phyloP scores from a whole-genome alignment of 441 rosid genomes.

The Omphalea diandra region DNA sequence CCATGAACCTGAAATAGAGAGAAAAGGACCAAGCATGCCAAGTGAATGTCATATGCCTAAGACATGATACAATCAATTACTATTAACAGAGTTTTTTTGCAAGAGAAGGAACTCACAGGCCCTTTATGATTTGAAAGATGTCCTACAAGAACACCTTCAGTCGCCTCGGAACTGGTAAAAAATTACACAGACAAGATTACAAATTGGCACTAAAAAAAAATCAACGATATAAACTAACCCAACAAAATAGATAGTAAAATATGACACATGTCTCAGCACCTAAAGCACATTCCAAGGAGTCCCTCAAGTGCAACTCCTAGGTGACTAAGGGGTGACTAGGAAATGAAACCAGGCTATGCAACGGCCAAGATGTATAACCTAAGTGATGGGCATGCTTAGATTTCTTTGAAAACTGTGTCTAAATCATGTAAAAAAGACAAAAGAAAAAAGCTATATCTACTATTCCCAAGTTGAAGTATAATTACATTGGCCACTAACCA shows the following conservation, averaged over 20 bases:
- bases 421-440: too few species aligned
- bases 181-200: constrained; percentile 10
- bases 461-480: background rate
- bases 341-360: too few species aligned
- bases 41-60: constrained; percentile 18
- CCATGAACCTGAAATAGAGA: constrained; percentile 81
- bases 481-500: background rate
- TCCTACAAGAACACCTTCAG: constrained; percentile 62
- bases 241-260: background rate
- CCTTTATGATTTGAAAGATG: constrained; percentile 89
- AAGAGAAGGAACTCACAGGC: constrained; percentile 64
- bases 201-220: background rate
- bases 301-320: background rate
- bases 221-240: background rate
- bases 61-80: constrained; percentile 5
- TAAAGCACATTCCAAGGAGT: background rate
- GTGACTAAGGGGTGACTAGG: too few species aligned
- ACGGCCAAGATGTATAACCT: background rate
- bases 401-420: too few species aligned
- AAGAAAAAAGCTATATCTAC: too few species aligned
- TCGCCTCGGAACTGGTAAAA: constrained; percentile 56
- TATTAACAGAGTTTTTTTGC: background rate
- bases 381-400: background rate
- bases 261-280: background rate
- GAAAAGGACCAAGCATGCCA: constrained; percentile 15